Conservation (phyloP, 345 rosid genomes). For the Populus nigra region DNA sequence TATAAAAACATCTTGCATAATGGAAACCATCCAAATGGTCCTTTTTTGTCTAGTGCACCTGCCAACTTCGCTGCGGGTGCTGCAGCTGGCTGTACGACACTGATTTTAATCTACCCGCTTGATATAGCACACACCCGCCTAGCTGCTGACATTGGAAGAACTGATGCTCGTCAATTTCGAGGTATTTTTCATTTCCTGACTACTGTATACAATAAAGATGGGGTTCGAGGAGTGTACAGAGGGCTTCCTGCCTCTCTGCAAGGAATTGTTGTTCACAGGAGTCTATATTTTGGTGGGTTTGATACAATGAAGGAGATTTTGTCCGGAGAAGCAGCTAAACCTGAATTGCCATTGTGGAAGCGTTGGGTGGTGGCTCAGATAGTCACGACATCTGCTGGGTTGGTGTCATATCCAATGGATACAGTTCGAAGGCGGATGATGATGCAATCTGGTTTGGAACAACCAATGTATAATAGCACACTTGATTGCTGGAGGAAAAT, state of each 20-base stretch:
- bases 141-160: conserved; percentile 81
- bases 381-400: conserved; percentile 85
- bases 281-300: conserved; percentile 89
- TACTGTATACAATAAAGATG: conserved; percentile 68
- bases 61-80: conserved; percentile 92
- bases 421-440: conserved; percentile 90
- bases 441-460: conserved; percentile 92
- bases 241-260: conserved; percentile 93
- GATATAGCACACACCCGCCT: conserved; percentile 92
- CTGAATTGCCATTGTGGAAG: conserved; percentile 72
- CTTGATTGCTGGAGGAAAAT: conserved; percentile 83
- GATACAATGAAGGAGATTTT: conserved; percentile 80
- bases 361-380: conserved; percentile 87
- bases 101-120: conserved; percentile 79
- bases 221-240: conserved; percentile 74
- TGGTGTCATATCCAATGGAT: conserved; percentile 80
- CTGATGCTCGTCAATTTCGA: conserved; percentile 74
- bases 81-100: conserved; percentile 84
- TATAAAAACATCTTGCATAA: conserved; percentile 66
- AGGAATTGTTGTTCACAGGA: conserved; percentile 81
- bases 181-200: conserved; percentile 82
- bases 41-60: conserved; percentile 56
- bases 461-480: conserved; percentile 64
- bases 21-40: conserved; percentile 43
- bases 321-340: conserved; percentile 48